These are phyloP conservation scores for Fusarium scirpi DNA, from an alignment of 2,329 filamentous ascomycete genomes.

Conservation along the genomic window DNA sequence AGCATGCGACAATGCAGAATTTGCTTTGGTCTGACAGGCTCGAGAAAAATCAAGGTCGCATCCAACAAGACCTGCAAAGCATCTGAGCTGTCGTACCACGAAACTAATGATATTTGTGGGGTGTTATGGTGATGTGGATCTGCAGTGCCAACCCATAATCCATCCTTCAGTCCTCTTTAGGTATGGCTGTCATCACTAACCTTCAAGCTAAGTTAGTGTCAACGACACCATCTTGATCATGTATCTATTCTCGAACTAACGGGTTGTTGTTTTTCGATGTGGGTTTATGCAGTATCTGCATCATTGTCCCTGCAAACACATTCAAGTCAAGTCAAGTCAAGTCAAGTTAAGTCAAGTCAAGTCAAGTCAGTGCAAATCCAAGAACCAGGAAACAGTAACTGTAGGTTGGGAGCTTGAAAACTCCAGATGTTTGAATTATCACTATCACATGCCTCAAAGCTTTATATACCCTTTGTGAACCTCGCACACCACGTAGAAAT, in stretches of 20 bases:
- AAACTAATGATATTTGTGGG: constrained; percentile 27
- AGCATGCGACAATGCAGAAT: constrained; percentile 22
- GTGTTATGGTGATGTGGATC: constrained; percentile 28
- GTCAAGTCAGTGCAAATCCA: constrained; percentile 1
- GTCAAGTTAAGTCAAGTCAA: not conserved
- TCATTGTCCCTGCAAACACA: constrained; percentile 27
- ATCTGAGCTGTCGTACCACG: constrained; percentile 33
- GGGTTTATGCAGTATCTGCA: constrained; percentile 19
- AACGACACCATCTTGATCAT: constrained; percentile 35
- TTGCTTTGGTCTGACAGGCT: constrained; percentile 19
- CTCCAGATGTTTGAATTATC: constrained; percentile 32
- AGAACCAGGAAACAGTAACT: constrained; percentile 7
- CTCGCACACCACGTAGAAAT: constrained; percentile 29
- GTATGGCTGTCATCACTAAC: constrained; percentile 41
- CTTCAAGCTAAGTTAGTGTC: constrained; percentile 29
- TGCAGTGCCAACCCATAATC: constrained; percentile 14
- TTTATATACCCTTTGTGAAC: constrained; percentile 27
- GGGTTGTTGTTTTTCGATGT: constrained; percentile 27
- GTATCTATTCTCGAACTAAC: constrained; percentile 24
- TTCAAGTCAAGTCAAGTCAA: not conserved
- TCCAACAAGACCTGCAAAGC: constrained; percentile 25
- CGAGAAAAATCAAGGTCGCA: constrained; percentile 21
- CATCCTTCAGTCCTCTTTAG: constrained; percentile 32
- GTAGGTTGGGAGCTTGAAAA: constrained; percentile 19
- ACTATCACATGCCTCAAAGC: constrained; percentile 24